A percentile compares a stretch with the other conserved stretches of the same genome.
Conservation (phyloP, 768 basidiomycete species). For the Boletus coccyginus region DNA sequence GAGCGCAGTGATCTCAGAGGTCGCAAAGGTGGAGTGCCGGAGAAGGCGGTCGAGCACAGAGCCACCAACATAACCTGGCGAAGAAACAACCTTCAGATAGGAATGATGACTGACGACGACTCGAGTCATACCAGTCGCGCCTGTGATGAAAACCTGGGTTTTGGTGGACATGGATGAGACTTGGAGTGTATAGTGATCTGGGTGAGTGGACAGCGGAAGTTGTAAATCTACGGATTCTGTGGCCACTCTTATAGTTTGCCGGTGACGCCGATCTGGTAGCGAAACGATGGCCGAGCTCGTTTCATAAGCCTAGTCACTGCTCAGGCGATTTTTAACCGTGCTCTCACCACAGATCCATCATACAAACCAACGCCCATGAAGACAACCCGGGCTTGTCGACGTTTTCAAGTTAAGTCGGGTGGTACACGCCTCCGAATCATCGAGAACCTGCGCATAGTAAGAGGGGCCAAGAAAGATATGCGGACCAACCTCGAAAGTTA, state of each 20-base stretch:
- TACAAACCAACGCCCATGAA: background rate
- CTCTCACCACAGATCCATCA: background rate
- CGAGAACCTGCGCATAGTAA: no score
- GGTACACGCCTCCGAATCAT: no score
- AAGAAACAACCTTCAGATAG: background rate
- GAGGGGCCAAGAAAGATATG: no score
- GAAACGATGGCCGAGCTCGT: conserved; percentile 4
- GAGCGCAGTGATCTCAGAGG: conserved; percentile 28
- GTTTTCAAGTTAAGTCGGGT: background rate
- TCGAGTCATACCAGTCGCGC: conserved; percentile 16
- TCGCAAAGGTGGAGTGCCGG: conserved; percentile 18
- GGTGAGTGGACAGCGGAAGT: background rate
- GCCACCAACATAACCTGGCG: conserved; percentile 35
- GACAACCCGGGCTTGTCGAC: background rate
- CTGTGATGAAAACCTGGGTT: conserved; percentile 20
- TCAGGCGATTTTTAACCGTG: no score
- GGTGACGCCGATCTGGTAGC: background rate
- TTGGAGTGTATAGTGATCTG: background rate
- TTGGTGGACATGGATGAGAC: conserved; percentile 14
- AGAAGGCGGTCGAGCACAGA: conserved; percentile 32
- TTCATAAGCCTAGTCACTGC: conserved; percentile 2
- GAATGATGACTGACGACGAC: background rate
- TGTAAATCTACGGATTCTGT: background rate
- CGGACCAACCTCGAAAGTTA: no score
- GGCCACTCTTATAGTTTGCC: conserved; percentile 3